Evolutionary conservation across 257 asterid species (phyloP), one percentile per base, ranked within the genome.

Genomic region (Dorcoceras hygrometricum): DNA sequence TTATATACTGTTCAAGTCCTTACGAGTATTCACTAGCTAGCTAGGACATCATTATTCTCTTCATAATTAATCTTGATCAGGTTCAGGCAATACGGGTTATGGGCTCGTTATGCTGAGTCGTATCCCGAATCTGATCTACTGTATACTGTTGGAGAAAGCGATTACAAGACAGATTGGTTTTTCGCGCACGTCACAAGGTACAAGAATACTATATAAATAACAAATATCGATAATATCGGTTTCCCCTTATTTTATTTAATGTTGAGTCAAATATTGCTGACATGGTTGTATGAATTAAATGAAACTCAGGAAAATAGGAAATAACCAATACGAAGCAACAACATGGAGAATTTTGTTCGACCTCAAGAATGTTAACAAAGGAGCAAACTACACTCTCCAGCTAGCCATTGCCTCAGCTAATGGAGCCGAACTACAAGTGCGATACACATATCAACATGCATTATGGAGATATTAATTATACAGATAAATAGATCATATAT

Each of bases 81-180:
- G 76, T 89, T 82, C 59, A 76, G 89, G 59, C 86, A 89, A 61
- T 86, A 81, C 6, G 95, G 95, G 19, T 31, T 89, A 0, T 89
- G 96, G 95, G 51, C 46, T 1, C 82, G 81, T 19, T 86, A 83
- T 72, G 57, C n/a, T 1, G 85, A 75, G 14, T 57, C 74, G 1
- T 70, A 84, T 69, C 92, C 90, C 10, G 7, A 53, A 0, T 32
- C 2, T 0, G 95, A 86, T 71, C 65, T 86, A 18, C 80, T 82
- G 23, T 89, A 69, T 78, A 72, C 64, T 0, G 22, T 89, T 22
- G 95, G 85, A 19, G 23, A 19, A 1, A 82, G 90, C 57, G 72
- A 86, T 54, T 80, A 76, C 51, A 68, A 31, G 4, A 80, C 11
- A 59, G 87, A 86, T 4, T 89, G 90, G 95, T 89, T 89, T 71